Evolutionary conservation across 305 asterid genomes (phyloP).

Genomic region (Solanum hybrid): DNA sequence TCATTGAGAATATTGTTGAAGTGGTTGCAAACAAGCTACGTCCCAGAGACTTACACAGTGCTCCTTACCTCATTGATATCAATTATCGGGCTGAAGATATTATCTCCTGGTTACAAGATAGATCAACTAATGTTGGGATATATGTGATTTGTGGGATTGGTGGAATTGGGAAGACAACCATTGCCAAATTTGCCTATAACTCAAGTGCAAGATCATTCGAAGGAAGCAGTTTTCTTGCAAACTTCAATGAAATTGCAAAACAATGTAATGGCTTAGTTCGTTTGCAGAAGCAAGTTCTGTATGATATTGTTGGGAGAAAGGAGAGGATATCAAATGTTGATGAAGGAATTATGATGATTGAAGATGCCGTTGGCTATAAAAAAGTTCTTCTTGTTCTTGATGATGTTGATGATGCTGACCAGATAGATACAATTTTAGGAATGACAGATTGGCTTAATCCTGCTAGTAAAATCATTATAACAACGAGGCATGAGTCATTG

Average conservation of each 20-base stretch:
- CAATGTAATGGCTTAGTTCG: constrained; percentile 8
- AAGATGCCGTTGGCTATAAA: background rate
- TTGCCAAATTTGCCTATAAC: constrained; percentile 14
- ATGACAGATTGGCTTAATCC: constrained; percentile 2
- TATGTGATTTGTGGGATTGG: constrained; percentile 11
- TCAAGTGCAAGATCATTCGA: constrained; percentile 3
- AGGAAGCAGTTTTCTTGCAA: constrained; percentile 14
- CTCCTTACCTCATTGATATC: constrained; percentile 14
- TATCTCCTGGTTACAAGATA: constrained; percentile 14
- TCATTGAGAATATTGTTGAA: constrained; percentile 12
- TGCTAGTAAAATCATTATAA: constrained; percentile 11
- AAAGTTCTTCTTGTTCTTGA: constrained; percentile 10
- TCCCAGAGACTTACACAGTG: constrained; percentile 4
- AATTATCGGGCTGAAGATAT: constrained; percentile 3
- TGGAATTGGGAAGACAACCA: constrained; percentile 24
- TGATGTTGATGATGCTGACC: constrained; percentile 6
- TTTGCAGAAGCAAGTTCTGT: constrained; percentile 11
- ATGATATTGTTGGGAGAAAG: background rate
- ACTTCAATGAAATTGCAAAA: constrained; percentile 3
- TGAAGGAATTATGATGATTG: constrained; percentile 7
- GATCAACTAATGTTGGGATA: background rate
- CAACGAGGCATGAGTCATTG: constrained; percentile 7
- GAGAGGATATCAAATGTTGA: background rate
- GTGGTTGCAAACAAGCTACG: constrained; percentile 9
- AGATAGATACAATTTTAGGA: constrained; percentile 1